Evolutionary conservation across 2,329 filamentous ascomycete species (phyloP), one percentile per base, ranked within the genome.

Genomic region (Apiospora malaysiana): DNA sequence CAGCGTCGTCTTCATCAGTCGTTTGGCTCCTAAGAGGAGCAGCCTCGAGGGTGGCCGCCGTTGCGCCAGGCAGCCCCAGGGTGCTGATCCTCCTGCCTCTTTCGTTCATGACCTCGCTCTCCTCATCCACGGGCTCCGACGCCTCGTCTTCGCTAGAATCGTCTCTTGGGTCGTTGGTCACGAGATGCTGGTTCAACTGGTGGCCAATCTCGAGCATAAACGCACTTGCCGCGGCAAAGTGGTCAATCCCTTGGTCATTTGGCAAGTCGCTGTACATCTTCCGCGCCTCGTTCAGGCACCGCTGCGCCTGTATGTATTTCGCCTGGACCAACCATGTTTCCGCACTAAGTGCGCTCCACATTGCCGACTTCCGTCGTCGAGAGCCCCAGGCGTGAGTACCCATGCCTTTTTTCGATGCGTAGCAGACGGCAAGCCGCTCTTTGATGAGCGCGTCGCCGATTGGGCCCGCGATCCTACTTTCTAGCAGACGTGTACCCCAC

Each of bases 361-460:
- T 88, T 0, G 93, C 96, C 2, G 95, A 93, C 84, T 98, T 99
- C 67, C 96, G 88, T 72, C 87, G 88, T 72, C 95, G 88, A 10
- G 88, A 87, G 21, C 95, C 94, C 86, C 91, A 93, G 47, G 84
- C 84, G 72, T 90, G 88, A 10, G 87, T 88, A 0, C 92, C 91
- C 4, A 90, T 83, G 2, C 93, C 91, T 37, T 87, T 87, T 75
- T 93, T 93, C 3, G 92, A 91, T 0, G 90, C 89, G 81, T 95
- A 98, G 82, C 94, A 97, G 2, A 92, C 90, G 0, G 94, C 93
- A 25, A 98, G 88, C 46, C 96, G 90, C 82, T 99, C 95, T 69
- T 92, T 94, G 76, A 97, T 85, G 16, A 99, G 86, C 0, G 93
- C 93, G 72, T 95, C 92, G 4, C 94, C 94, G 1, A 96, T 85